Base-by-base conservation (phyloP, 78 protist genomes). In the Diacronema lutheri region DNA sequence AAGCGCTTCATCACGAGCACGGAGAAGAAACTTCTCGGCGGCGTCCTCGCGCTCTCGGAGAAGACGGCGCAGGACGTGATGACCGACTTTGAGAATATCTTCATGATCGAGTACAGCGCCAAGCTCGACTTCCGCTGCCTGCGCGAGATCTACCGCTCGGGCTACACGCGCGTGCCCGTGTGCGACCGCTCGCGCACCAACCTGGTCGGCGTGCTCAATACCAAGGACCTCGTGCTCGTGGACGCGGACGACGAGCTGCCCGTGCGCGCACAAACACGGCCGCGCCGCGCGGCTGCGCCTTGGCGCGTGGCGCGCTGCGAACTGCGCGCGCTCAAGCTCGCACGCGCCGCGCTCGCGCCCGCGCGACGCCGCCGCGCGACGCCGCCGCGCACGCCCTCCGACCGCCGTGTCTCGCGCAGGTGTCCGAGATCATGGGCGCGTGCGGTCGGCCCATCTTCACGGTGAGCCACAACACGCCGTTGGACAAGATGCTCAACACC, bases 81-180 rank as follows among this genome's bases (percentile, higher is more conserved):
- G 76, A 68, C 76, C 40, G 13, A 29, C 7, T 10, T 68, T 10
- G 11, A 38, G 29, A 21, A 68, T n/a, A 44, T 68, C 55, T 68
- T 68, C 46, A 13, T 13, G 26, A 14, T 68, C 29, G 4, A 68
- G 50, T 0, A 14, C 31, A 23, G 83, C 60, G 55, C 85, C 26
- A 38, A 33, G 10, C 86, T 94, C 55, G 95, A 93, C 74, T 90
- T 62, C 57, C 40, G 65, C 64, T 86, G 86, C 14, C 41, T 91
- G 50, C 78, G 86, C 25, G 31, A 26, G 19, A 92, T 94, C 57
- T 55, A 89, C 37, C 91, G 91, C 55, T 72, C 60, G 60, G 76
- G 97, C 4, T 92, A 94, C 89, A 62, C 87, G 19, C 93, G 98
- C 64, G 90, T 96, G 29, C 98, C 98, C 9, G 96, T 96, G 9